Base-by-base conservation (phyloP, 306 rosid species). In the Prunus armeniaca region DNA sequence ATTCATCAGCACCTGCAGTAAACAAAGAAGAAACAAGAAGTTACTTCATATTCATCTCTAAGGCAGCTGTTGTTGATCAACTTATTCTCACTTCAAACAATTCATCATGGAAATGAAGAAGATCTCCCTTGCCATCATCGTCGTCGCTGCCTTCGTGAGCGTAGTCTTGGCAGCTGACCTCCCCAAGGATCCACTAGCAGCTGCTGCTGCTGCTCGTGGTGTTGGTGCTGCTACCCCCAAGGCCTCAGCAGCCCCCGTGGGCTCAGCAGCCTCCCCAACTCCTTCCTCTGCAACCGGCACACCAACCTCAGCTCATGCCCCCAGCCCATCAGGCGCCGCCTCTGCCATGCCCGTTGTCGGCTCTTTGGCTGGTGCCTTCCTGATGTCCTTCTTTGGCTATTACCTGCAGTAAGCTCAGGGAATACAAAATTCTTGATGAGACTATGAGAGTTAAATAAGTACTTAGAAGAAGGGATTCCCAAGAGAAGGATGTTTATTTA, bases 331-430 rank as follows among this genome's bases (percentile, higher is more conserved):
- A 28, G 43, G 20, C 50, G 45, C 61, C 20, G 9, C 69, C 49
- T 5, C 32, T 15, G 30, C 61, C 34, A 19, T 46, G 61, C 47
- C 78, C 17, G 0, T n/a, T 27, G 19, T 30, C 14, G 24, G 56
- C 55, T 68, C 54, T 14, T 10, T 68, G 32, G 72, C 70, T 15
- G 47, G 70, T 74, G 58, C 61, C 70, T 74, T 62, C 46, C 56
- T 74, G 12, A 0, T 55, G 45, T 55, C 80, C 28, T 54, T 67
- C 73, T 67, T 76, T 67, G 76, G 28, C 28, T 71, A 63, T 45
- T 76, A 82, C 76, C 79, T 89, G 80, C 82, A 79, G 30, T 84
- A 82, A 87, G 79, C 76, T 72, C 57, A 52, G 3, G 24, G 19
- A 47, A 45, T 5, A 11, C 2, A 5, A 38, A 74, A 63, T 22